These are phyloP conservation scores for Diaporthe citri DNA, from an alignment of 2,329 filamentous ascomycete genomes.

Conservation along the genomic window DNA sequence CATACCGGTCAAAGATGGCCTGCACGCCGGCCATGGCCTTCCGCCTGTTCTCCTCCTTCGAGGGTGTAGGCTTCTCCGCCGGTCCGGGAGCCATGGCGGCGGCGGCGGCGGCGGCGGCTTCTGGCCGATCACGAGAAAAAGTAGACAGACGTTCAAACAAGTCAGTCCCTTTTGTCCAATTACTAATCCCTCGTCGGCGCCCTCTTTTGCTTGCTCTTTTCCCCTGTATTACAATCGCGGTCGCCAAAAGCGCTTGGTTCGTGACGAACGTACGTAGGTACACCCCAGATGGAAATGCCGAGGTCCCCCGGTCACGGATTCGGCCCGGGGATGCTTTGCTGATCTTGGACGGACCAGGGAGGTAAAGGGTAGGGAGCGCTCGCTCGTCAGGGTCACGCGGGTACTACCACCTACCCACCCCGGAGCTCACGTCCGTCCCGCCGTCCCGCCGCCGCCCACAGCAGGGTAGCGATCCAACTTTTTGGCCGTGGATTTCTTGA, in stretches of 20 bases:
- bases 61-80: not conserved
- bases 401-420: not conserved
- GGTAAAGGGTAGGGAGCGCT: no score
- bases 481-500: not conserved
- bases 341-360: conserved; percentile 1
- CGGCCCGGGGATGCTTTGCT: not conserved
- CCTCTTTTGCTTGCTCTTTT: not conserved
- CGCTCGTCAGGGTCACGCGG: not conserved
- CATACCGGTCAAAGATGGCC: conserved; percentile 39
- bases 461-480: not conserved
- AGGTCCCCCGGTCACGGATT: conserved; percentile 16
- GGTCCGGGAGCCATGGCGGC: conserved; percentile 10
- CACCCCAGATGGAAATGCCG: not conserved
- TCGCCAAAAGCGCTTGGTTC: not conserved
- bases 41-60: conserved; percentile 35
- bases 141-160: not conserved
- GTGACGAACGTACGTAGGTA: not conserved
- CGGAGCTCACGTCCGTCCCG: not conserved
- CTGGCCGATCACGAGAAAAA: not conserved
- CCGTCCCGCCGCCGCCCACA: conserved; percentile 14
- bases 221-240: not conserved
- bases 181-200: not conserved
- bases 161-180: not conserved
- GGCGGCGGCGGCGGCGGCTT: not conserved
- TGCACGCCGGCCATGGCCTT: conserved; percentile 37